Evolutionary conservation across 1,139 yeast genomes (phyloP).

Genomic region (Arxiozyma heterogenica): DNA sequence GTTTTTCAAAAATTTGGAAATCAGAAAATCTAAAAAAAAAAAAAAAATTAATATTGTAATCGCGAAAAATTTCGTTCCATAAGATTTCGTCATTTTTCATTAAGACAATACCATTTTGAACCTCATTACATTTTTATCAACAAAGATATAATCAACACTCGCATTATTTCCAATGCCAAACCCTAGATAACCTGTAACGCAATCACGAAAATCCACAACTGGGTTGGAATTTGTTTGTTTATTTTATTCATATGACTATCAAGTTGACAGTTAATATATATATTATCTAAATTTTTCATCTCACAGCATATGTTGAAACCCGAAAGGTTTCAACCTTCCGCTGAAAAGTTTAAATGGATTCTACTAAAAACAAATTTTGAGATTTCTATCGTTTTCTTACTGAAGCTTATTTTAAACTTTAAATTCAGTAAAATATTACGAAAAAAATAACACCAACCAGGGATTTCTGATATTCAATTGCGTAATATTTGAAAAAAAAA

Average conservation of each 20-base stretch:
- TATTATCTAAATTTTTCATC: neutral
- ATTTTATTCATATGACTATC: too few species aligned
- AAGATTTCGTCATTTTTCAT: neutral
- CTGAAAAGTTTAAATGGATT: too few species aligned
- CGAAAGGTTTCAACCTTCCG: neutral
- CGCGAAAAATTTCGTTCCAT: slow-evolving; percentile 1
- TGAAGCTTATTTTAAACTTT: too few species aligned
- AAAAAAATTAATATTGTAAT: neutral
- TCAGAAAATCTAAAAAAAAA: neutral
- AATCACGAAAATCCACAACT: neutral
- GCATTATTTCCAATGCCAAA: neutral
- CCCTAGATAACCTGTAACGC: neutral
- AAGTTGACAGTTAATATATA: neutral
- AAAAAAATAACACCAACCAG: neutral
- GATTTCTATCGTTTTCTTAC: too few species aligned
- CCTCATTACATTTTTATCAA: neutral
- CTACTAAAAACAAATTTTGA: neutral
- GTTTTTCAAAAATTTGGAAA: neutral
- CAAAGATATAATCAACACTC: neutral
- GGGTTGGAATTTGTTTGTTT: neutral
- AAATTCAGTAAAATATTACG: neutral
- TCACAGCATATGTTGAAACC: neutral
- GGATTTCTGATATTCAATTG: neutral
- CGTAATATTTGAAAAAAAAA: neutral
- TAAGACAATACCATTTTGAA: neutral